Percentiles rank a stretch among this genome's conserved stretches.
phyloP scores from a whole-genome alignment of 1,284 basidiomycete genomes.

The Trichosporon asahii region DNA sequence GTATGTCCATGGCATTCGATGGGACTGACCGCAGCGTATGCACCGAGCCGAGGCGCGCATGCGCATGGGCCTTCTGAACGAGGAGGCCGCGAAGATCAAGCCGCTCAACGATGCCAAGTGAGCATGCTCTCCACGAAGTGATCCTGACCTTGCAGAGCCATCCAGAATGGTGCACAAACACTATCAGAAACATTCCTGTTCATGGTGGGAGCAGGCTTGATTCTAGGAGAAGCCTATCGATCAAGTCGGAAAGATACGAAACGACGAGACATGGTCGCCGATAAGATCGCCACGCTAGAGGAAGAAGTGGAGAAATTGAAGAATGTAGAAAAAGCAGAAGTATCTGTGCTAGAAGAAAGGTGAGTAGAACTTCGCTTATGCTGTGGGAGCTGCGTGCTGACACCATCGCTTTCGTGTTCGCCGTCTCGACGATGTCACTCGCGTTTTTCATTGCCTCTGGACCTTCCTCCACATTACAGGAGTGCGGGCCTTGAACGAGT shows the following conservation, averaged over 20 bases:
- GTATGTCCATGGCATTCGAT: slow-evolving; percentile 25
- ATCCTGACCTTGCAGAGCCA: slow-evolving; percentile 61
- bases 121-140: slow-evolving; percentile 40
- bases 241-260: slow-evolving; percentile 68
- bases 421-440: not conserved
- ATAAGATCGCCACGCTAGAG: slow-evolving; percentile 59
- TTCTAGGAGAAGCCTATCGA: slow-evolving; percentile 74
- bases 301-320: slow-evolving; percentile 52
- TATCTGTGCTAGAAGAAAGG: slow-evolving; percentile 35
- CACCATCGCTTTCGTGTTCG: not conserved
- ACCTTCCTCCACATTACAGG: slow-evolving; percentile 27
- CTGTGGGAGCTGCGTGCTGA: not conserved
- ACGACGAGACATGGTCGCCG: slow-evolving; percentile 70
- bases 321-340: slow-evolving; percentile 20
- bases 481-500: slow-evolving; percentile 60
- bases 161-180: slow-evolving; percentile 81
- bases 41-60: slow-evolving; percentile 73
- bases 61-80: slow-evolving; percentile 74
- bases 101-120: slow-evolving; percentile 79
- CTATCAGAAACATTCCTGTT: slow-evolving; percentile 85
- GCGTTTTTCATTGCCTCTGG: too few species aligned
- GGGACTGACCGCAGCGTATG: slow-evolving; percentile 54
- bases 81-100: slow-evolving; percentile 69
- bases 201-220: slow-evolving; percentile 68
- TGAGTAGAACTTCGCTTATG: slow-evolving; percentile 23